A percentile compares a stretch with the other conserved stretches of the same genome.
These are phyloP conservation scores for Suillus plorans DNA, from an alignment of 768 basidiomycete species.

Conservation along the genomic window DNA sequence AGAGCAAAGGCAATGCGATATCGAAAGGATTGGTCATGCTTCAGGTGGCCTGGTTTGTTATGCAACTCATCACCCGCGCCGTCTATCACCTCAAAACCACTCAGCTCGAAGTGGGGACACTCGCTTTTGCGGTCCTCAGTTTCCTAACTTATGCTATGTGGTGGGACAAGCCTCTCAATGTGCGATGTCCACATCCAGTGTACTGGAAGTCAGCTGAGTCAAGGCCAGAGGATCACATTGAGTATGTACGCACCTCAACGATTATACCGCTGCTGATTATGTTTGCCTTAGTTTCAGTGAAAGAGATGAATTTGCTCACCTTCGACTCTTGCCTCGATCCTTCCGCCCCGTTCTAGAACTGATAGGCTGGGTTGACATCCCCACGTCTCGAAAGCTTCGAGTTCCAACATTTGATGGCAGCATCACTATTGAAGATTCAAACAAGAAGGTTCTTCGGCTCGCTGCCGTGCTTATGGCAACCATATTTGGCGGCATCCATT, in stretches of 20 bases:
- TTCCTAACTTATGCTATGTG: slow-evolving; percentile 33
- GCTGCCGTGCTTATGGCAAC: slow-evolving; percentile 5
- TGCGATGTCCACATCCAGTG: slow-evolving; percentile 17
- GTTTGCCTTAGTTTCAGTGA: background rate
- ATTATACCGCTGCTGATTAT: background rate
- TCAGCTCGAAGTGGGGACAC: slow-evolving; percentile 36
- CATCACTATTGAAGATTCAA: background rate
- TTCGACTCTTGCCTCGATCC: background rate
- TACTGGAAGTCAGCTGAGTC: background rate
- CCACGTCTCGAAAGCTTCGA: background rate
- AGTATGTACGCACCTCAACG: background rate
- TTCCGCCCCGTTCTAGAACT: background rate
- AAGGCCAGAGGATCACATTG: background rate
- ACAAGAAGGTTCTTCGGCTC: background rate
- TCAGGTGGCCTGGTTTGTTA: slow-evolving; percentile 37
- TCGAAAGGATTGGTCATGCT: slow-evolving; percentile 13
- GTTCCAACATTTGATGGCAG: background rate
- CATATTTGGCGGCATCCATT: slow-evolving; percentile 15
- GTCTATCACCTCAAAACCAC: slow-evolving; percentile 26
- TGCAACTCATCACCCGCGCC: slow-evolving; percentile 29
- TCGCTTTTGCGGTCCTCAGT: slow-evolving; percentile 34
- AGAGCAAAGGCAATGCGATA: slow-evolving; percentile 34
- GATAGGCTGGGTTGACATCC: background rate
- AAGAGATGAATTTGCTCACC: background rate
- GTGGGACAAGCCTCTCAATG: slow-evolving; percentile 41